phyloP scores from a whole-genome alignment of 352 stramenopile genomes.

The Saprolegnia parasitica region DNA sequence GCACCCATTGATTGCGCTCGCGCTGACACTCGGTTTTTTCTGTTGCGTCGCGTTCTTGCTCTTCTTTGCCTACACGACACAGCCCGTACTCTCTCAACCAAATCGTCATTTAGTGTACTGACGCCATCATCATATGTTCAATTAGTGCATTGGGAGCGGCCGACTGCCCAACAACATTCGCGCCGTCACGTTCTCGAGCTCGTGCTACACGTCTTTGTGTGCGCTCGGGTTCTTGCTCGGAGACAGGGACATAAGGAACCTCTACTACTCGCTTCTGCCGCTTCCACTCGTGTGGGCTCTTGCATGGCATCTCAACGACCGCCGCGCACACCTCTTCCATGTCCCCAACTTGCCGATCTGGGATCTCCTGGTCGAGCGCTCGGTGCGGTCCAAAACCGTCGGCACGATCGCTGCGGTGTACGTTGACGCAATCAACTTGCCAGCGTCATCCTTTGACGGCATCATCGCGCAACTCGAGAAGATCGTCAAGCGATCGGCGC shows the following conservation, averaged over 20 bases:
- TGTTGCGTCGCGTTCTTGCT: constrained; percentile 17
- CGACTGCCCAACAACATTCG: constrained; percentile 27
- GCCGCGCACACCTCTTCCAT: constrained; percentile 14
- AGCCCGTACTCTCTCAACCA: constrained; percentile 11
- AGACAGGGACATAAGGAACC: background rate
- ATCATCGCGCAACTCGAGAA: constrained; percentile 9
- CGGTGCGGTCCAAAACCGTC: background rate
- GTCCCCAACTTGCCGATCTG: constrained; percentile 25
- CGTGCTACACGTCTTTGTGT: constrained; percentile 16
- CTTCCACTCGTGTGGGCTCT: constrained; percentile 19
- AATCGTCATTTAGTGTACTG: background rate
- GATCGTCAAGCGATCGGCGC: constrained; percentile 8
- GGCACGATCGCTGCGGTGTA: constrained; percentile 22
- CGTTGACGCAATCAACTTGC: constrained; percentile 16
- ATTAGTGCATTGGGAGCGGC: constrained; percentile 29
- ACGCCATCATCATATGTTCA: constrained; percentile 1
- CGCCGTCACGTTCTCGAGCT: constrained; percentile 29
- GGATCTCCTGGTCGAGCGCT: constrained; percentile 4
- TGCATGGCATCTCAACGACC: constrained; percentile 16
- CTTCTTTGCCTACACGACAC: constrained; percentile 14
- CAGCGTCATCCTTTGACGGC: background rate
- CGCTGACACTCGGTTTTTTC: constrained; percentile 3
- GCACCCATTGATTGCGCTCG: background rate
- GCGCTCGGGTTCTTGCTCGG: constrained; percentile 5
- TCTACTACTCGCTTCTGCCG: constrained; percentile 17